These are phyloP conservation scores for Podochytrium sp. DNA, from an alignment of 192 early-diverging fungal species.

Conservation along the genomic window DNA sequence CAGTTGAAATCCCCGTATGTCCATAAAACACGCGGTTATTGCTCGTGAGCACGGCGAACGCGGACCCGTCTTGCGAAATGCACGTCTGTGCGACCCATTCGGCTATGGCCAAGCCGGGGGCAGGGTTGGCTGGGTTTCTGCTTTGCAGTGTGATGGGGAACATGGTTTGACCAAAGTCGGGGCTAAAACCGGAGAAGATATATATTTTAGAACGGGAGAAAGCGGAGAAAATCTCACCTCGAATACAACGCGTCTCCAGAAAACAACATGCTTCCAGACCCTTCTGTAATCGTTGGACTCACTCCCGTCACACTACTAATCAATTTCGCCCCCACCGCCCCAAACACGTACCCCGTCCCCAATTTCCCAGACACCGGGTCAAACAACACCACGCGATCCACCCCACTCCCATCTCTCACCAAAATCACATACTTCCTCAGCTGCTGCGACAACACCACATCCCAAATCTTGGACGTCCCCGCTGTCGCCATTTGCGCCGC, in stretches of 20 bases:
- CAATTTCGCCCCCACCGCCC: neutral
- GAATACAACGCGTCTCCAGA: constrained; percentile 14
- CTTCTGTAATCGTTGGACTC: neutral
- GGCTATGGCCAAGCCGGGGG: neutral
- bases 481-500: neutral
- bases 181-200: neutral
- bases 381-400: constrained; percentile 4
- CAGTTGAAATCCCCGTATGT: neutral
- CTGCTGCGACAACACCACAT: constrained; percentile 5
- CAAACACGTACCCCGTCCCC: neutral
- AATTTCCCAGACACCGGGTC: neutral
- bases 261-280: constrained; percentile 6
- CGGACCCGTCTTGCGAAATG: constrained; percentile 2
- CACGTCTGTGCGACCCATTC: constrained; percentile 15
- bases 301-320: constrained; percentile 16
- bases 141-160: constrained; percentile 17
- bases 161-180: constrained; percentile 18
- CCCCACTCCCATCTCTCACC: neutral
- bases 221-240: constrained; percentile 10
- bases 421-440: neutral
- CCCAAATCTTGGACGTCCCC: neutral
- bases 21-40: constrained; percentile 4
- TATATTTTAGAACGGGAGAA: no score
- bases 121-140: constrained; percentile 5
- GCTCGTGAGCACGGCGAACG: constrained; percentile 15